Base-by-base conservation (phyloP, 192 early-diverging fungal genomes). In the Cetraspora pellucida region DNA sequence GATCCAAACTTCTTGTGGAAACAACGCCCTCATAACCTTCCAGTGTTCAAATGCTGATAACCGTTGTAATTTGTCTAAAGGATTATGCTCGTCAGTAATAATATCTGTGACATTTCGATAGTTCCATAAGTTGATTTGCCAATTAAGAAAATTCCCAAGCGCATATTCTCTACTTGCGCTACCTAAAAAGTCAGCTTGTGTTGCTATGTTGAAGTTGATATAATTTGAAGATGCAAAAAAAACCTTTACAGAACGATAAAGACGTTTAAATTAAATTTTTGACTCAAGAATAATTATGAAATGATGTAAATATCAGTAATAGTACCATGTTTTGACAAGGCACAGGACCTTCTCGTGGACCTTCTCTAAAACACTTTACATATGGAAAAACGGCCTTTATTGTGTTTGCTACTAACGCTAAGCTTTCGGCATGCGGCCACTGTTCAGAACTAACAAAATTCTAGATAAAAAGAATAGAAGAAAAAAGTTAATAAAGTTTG, bases 391-490 rank as follows among this genome's bases (percentile, higher is more conserved):
- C 85, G 1, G 88, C 65, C 25, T 83, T 81, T 23, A 94, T 81
- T 9, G 95, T 96, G 30, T 81, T 85, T 19, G 86, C 72, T 27
- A 95, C 86, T 47, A 89, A 86, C 9, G 82, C 71, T 10, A 94
- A 86, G 10, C 86, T 83, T 46, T 85, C 79, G n/a, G 81, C 67
- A 68, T 88, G 83, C 21, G 77, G 60, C 63, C 81, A 86, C 72
- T 77, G 74, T 54, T 88, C 74, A 7, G 85, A 86, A 44, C 92
- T 93, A 9, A 93, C 94, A 86, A 92, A 94, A 84, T 97, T 95
- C 91, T 89, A 79, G 31, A 25, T 30, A 47, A 59, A 58, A 21
- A 25, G n/a, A 50, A 58, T 23, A 31, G n/a, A n/a, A 72, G 68
- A 75, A 37, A 21, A 66, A 28, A 78, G 16, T 25, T 72, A 31